phyloP scores from a whole-genome alignment of 2,329 filamentous ascomycete genomes.

The Ploettnerulaceae sp. region DNA sequence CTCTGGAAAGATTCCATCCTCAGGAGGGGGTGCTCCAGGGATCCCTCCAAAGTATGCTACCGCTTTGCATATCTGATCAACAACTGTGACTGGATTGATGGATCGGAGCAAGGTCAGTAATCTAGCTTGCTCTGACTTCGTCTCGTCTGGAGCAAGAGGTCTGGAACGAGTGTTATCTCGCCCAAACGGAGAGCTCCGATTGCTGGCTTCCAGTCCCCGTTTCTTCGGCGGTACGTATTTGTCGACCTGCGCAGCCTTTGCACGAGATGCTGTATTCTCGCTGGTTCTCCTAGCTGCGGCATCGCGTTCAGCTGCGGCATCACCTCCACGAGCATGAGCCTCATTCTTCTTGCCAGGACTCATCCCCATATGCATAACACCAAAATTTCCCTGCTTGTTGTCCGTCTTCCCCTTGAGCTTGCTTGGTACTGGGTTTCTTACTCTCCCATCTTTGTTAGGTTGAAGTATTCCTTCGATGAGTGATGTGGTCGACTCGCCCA shows the following conservation, averaged over 20 bases:
- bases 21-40: slow-evolving; percentile 48
- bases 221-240: slow-evolving; percentile 46
- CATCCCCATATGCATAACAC: slow-evolving; percentile 56
- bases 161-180: slow-evolving; percentile 27
- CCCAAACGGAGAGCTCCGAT: slow-evolving; percentile 27
- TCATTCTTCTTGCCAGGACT: slow-evolving; percentile 39
- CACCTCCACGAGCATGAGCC: slow-evolving; percentile 20
- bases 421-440: slow-evolving; percentile 55
- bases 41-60: slow-evolving; percentile 60
- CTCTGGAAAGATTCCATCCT: slow-evolving; percentile 48
- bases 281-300: slow-evolving; percentile 55
- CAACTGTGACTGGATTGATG: slow-evolving; percentile 50
- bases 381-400: slow-evolving; percentile 54
- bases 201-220: slow-evolving; percentile 27
- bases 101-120: slow-evolving; percentile 52
- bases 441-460: slow-evolving; percentile 44
- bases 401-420: slow-evolving; percentile 57
- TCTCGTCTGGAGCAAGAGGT: slow-evolving; percentile 43
- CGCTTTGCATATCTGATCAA: slow-evolving; percentile 59
- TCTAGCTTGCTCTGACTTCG: slow-evolving; percentile 55
- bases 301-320: slow-evolving; percentile 51
- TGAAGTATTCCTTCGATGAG: slow-evolving; percentile 30
- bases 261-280: slow-evolving; percentile 55
- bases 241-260: slow-evolving; percentile 49
- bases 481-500: slow-evolving; percentile 39